Percentiles rank a stretch among this genome's conserved stretches.
Evolutionary conservation across 352 stramenopile genomes (phyloP).

Genomic region (Phytophthora pini): DNA sequence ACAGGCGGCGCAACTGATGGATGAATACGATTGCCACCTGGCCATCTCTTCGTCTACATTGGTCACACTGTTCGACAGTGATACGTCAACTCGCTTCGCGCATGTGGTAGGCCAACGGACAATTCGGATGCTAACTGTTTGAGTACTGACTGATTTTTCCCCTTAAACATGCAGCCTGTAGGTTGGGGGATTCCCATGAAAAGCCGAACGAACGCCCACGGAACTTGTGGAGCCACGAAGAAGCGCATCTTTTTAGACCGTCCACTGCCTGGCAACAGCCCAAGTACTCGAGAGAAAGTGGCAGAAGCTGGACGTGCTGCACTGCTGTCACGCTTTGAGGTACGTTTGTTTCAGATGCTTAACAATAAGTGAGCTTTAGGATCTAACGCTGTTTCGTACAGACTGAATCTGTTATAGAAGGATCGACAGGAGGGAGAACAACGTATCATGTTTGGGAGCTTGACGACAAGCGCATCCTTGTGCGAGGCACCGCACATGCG

Average conservation of each 20-base stretch:
- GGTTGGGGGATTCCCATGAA: constrained; percentile 70
- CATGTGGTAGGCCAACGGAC: constrained; percentile 29
- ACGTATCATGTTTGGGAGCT: constrained; percentile 79
- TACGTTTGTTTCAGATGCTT: constrained; percentile 8
- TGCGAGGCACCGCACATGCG: constrained; percentile 58
- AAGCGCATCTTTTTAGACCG: constrained; percentile 72
- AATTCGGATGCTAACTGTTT: neutral
- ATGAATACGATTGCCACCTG: constrained; percentile 72
- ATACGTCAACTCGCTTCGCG: constrained; percentile 36
- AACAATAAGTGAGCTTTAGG: neutral
- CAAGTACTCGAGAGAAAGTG: constrained; percentile 45
- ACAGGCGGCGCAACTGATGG: constrained; percentile 65
- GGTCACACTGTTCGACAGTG: constrained; percentile 70
- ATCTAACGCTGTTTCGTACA: constrained; percentile 1
- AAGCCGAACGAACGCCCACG: constrained; percentile 44
- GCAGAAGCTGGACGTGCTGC: constrained; percentile 28
- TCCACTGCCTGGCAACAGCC: constrained; percentile 31
- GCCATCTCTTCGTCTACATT: constrained; percentile 76
- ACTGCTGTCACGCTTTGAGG: constrained; percentile 41
- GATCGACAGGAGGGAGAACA: constrained; percentile 33
- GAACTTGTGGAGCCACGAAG: constrained; percentile 28
- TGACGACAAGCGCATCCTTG: constrained; percentile 55
- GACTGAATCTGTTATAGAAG: constrained; percentile 28
- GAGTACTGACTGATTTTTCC: no score
- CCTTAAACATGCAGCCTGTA: constrained; percentile 29